phyloP scores from a whole-genome alignment of 345 rosid species.

The Lepidium aucheri region DNA sequence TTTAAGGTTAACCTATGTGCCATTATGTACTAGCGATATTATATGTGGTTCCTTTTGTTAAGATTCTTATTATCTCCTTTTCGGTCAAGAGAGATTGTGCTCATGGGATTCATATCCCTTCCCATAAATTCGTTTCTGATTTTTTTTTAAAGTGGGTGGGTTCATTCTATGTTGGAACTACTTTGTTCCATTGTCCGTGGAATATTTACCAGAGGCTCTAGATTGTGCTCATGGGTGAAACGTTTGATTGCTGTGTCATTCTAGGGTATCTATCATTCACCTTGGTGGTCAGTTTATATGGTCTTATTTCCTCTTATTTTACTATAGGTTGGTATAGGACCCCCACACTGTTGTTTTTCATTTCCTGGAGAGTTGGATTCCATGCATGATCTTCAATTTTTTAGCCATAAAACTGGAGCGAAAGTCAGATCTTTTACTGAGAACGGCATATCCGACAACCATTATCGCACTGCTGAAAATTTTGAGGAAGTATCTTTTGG shows the following conservation, averaged over 20 bases:
- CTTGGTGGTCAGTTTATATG: slow-evolving; percentile 6
- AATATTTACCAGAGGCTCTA: background rate
- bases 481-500: slow-evolving; percentile 83
- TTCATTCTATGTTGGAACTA: background rate
- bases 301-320: slow-evolving; percentile 17
- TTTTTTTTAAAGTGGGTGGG: background rate
- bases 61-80: background rate
- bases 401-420: slow-evolving; percentile 26
- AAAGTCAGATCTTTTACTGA: slow-evolving; percentile 38
- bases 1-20: background rate
- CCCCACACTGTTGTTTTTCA: slow-evolving; percentile 83
- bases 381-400: slow-evolving; percentile 31
- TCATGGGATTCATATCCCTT: background rate
- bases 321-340: slow-evolving; percentile 79
- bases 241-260: slow-evolving; percentile 23
- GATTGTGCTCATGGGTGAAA: slow-evolving; percentile 6
- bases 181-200: background rate
- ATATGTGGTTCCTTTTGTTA: slow-evolving; percentile 2
- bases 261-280: slow-evolving; percentile 52
- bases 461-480: slow-evolving; percentile 54
- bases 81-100: too few relatives aligned
- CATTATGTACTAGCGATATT: background rate
- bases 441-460: slow-evolving; percentile 51
- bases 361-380: slow-evolving; percentile 45
- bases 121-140: background rate